These are phyloP conservation scores for Phycomyces blakesleeanus DNA, from an alignment of 192 early-diverging fungal genomes.

Conservation along the genomic window DNA sequence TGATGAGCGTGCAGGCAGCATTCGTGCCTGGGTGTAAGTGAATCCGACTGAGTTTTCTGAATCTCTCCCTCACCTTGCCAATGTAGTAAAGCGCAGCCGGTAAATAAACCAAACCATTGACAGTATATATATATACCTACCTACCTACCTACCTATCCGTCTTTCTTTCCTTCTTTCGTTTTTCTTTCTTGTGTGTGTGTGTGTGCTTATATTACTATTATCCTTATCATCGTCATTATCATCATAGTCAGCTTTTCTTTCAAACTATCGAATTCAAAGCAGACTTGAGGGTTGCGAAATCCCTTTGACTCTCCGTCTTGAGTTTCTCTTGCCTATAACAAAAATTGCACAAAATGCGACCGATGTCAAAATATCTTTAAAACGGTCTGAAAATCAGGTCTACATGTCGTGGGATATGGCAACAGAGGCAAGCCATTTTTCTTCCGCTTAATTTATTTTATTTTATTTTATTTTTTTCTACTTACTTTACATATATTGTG, in stretches of 20 bases:
- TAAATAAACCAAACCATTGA: background rate
- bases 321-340: background rate
- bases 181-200: too few relatives aligned
- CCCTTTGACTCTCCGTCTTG: background rate
- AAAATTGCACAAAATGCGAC: background rate
- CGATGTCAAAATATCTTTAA: slow-evolving; percentile 1
- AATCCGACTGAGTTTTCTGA: background rate
- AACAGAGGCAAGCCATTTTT: slow-evolving; percentile 2
- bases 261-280: slow-evolving; percentile 4
- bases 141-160: too few relatives aligned
- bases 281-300: background rate
- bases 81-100: slow-evolving; percentile 7
- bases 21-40: slow-evolving; percentile 8
- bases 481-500: too few relatives aligned
- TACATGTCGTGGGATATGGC: background rate
- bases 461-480: too few relatives aligned
- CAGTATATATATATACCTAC: too few relatives aligned
- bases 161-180: too few relatives aligned
- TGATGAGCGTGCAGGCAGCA: background rate
- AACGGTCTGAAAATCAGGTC: background rate
- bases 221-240: too few relatives aligned
- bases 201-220: too few relatives aligned
- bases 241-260: slow-evolving; percentile 1
- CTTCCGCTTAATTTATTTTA: too few relatives aligned
- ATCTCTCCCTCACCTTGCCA: background rate